Evolutionary conservation across 2,329 filamentous ascomycete genomes (phyloP), one percentile per base, ranked within the genome.

Genomic region (Calonectria pseudoreteaudii): DNA sequence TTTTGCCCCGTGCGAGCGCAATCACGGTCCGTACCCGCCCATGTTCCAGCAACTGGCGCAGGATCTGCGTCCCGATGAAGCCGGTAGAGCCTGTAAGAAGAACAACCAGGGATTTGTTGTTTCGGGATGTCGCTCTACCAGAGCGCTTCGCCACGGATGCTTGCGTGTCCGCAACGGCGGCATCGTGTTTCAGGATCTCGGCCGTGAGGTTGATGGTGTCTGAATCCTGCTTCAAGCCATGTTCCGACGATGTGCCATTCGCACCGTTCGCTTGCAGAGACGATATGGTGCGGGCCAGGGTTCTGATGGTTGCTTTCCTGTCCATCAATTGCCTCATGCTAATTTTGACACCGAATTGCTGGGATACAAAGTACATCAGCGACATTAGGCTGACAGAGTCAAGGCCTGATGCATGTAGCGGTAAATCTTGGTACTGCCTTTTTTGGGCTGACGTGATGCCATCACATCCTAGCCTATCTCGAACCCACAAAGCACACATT

Each of bases 21-120:
- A 65, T 65, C 6, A 65, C 41, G 28, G 38, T 34, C n/a, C n/a
- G 18, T 16, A 65, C 41, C 26, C 14, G 38, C 3, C 9, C 38
- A 10, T 65, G 26, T 6, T 65, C 60, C 3, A 65, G 60, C 6
- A 65, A 38, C n/a, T 65, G 60, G 9, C 60, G 60, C n/a, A 62
- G 26, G 56, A 62, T 62, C 56, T 62, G 56, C 56, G 56, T 62
- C 14, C 56, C 56, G 56, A 62, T 62, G 34, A 62, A 62, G 56
- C 56, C 56, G 56, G 56, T 62, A 13, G 56, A 41, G 8, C 56
- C 56, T 13, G 56, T 62, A 4, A 62, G n/a, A 26, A 62, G 36
- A 26, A 62, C 56, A 10, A 62, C 56, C 34, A 41, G 16, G 9
- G 36, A 26, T 41, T 20, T 62, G 23, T 26, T 20, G 34, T 20